phyloP scores from a whole-genome alignment of 805 yeast species.

The Candida multigemmis region DNA sequence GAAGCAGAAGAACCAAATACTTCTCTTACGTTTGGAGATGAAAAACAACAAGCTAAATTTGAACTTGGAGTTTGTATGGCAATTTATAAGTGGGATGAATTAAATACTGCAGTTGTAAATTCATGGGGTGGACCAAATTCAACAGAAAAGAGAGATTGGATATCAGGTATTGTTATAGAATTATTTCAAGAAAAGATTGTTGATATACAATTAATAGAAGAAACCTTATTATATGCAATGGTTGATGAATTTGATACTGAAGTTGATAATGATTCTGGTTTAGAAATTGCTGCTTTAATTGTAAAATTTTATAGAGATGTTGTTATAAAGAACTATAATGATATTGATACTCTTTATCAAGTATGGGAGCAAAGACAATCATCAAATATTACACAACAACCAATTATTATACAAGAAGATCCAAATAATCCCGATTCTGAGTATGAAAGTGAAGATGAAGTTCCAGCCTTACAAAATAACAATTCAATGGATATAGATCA shows the following conservation, averaged over 20 bases:
- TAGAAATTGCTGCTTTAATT: conserved; percentile 60
- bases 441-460: conserved; percentile 36
- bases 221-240: conserved; percentile 80
- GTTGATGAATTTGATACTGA: conserved; percentile 87
- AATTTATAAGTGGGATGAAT: conserved; percentile 82
- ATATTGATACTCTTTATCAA: conserved; percentile 50
- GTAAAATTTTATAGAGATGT: conserved; percentile 62
- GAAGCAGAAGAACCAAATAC: conserved; percentile 37
- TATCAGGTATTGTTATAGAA: conserved; percentile 73
- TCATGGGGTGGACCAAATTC: conserved; percentile 95
- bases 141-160: conserved; percentile 91
- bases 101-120: conserved; percentile 82
- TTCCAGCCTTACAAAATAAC: conserved; percentile 13
- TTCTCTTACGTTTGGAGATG: conserved; percentile 40
- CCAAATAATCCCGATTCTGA: conserved; percentile 54
- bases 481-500: conserved; percentile 24
- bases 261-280: conserved; percentile 84
- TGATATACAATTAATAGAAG: conserved; percentile 76
- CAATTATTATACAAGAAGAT: conserved; percentile 46
- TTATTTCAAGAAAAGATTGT: conserved; percentile 60
- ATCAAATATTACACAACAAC: conserved; percentile 9
- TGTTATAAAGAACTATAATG: conserved; percentile 37
- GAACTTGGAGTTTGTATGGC: conserved; percentile 92
- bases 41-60: conserved; percentile 71
- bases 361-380: conserved; percentile 50